Conservation (phyloP, 1,139 yeast genomes). For the Yarrowia galli region DNA sequence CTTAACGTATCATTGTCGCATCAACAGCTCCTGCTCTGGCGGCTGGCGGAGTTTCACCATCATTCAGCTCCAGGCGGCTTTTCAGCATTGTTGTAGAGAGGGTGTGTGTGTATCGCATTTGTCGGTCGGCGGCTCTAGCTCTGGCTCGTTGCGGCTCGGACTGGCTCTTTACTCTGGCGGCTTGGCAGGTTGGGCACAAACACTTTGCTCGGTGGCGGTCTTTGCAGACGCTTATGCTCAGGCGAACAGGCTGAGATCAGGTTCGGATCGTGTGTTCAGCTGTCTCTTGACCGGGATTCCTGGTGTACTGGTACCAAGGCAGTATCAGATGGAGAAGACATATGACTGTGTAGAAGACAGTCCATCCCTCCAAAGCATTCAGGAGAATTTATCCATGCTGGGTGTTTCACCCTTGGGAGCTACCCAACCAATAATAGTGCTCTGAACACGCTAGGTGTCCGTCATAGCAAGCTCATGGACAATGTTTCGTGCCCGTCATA, state of each 20-base stretch:
- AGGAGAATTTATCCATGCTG: constrained; percentile 7
- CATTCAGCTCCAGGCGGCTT: constrained; percentile 20
- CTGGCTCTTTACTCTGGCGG: constrained; percentile 12
- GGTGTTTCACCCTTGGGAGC: constrained; percentile 18
- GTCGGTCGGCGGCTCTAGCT: constrained; percentile 14
- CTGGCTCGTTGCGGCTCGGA: too few relatives aligned
- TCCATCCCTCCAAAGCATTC: constrained; percentile 12
- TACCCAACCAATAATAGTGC: neutral
- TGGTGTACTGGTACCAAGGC: constrained; percentile 8
- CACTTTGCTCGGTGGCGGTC: constrained; percentile 5
- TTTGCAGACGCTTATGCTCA: constrained; percentile 18
- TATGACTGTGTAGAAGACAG: neutral
- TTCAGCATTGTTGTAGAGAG: neutral
- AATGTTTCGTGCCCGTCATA: constrained; percentile 21
- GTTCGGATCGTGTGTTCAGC: neutral
- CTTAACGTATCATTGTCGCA: neutral
- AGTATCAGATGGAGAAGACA: constrained; percentile 4
- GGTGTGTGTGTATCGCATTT: neutral
- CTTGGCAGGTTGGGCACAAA: constrained; percentile 12
- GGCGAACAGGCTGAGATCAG: constrained; percentile 4
- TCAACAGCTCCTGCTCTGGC: constrained; percentile 10
- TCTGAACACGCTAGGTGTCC: neutral
- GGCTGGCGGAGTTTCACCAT: neutral
- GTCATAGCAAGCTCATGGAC: constrained; percentile 8
- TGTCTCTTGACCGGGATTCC: constrained; percentile 13